Conservation (phyloP, 306 rosid genomes). For the Amphicarpaea edgeworthii region DNA sequence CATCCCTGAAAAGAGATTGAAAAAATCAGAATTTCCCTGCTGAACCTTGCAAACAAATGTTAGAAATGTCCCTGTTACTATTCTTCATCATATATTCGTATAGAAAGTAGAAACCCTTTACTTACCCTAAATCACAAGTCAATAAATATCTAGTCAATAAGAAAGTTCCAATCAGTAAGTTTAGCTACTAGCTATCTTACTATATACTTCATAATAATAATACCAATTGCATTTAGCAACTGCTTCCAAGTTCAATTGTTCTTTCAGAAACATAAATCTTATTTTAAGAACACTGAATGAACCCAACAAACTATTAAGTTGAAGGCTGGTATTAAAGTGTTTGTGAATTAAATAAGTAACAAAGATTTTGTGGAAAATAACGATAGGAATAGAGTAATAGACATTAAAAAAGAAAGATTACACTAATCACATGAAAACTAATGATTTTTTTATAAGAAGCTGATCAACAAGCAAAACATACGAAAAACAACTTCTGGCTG, state of each 20-base stretch:
- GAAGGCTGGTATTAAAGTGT: conserved; percentile 24
- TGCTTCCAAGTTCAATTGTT: conserved; percentile 18
- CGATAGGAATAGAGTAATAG: conserved; percentile 19
- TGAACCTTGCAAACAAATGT: conserved; percentile 31
- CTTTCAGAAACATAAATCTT: conserved; percentile 35
- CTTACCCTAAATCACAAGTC: conserved; percentile 2
- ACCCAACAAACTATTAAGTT: conserved; percentile 15
- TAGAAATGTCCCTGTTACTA: conserved; percentile 28
- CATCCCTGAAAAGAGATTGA: conserved; percentile 69
- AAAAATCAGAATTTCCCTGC: conserved; percentile 36
- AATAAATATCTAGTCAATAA: conserved; percentile 27
- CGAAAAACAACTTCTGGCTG: conserved; percentile 72
- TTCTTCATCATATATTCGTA: conserved; percentile 5
- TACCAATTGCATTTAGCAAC: conserved; percentile 29
- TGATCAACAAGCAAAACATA: conserved; percentile 59
- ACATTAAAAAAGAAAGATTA: conserved; percentile 17
- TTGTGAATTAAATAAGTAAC: conserved; percentile 7
- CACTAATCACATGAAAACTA: conserved; percentile 36
- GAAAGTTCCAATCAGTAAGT: conserved; percentile 25
- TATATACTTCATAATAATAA: background rate
- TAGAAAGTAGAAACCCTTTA: conserved; percentile 31
- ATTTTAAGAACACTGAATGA: conserved; percentile 11
- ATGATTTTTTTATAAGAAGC: conserved; percentile 31
- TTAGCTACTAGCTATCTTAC: background rate
- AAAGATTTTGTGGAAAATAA: conserved; percentile 24